Base-by-base conservation (phyloP, 257 asterid genomes). In the Salvia rosmarinus region DNA sequence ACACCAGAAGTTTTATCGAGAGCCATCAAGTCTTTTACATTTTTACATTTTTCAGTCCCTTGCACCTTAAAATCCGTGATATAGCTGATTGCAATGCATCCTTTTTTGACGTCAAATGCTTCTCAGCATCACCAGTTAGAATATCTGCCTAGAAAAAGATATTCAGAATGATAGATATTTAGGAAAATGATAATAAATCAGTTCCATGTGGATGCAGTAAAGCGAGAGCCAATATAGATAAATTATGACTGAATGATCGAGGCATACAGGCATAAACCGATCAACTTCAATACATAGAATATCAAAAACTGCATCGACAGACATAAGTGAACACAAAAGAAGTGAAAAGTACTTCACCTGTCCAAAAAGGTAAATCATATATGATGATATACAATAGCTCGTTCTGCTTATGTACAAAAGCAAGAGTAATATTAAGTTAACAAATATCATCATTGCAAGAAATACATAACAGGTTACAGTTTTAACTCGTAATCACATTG, bases 281-380 rank as follows among this genome's bases (percentile, higher is more conserved):
- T 23, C 39, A 56, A 66, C 10, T 17, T 49, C 55, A 34, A 59
- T 32, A 8, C 37, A 19, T 9, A 13, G 3, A n/a, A 3, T 6
- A 13, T 40, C 51, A 25, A 25, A 69, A 40, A 60, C 42, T 49
- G 64, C 54, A 57, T 6, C 11, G 8, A 55, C 5, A 4, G 28
- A n/a, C 16, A 3, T 7, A 32, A 16, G 5, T 43, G 67, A n/a
- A 59, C 9, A 42, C 47, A 57, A 44, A 46, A 56, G 14, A 65
- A 30, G 60, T 21, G 40, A 16, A 32, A 61, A 50, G 64, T 11
- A 42, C 6, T 19, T 74, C 62, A 90, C 96, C 97, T 88, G 90
- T 62, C 99, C 95, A 71, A 94, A 89, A 47, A 94, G 96, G 96
- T 60, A 91, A 57, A 75, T 94, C 99, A 78, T 94, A 89, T 43